Percentiles rank a stretch among this genome's conserved stretches.
phyloP scores from a whole-genome alignment of 768 basidiomycete genomes.

The Pleurotus eryngii region DNA sequence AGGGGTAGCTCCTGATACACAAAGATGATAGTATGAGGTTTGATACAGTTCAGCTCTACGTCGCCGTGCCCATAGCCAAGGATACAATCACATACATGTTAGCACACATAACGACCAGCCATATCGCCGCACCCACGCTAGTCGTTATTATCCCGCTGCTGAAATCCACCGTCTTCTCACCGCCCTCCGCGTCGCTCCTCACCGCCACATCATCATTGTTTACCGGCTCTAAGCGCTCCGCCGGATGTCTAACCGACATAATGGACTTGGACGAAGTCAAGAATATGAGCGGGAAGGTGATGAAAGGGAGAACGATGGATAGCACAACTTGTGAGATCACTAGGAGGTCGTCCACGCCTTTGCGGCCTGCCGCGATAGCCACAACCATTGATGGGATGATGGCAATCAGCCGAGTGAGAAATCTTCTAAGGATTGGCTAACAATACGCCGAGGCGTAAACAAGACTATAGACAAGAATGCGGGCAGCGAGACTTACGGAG shows the following conservation, averaged over 20 bases:
- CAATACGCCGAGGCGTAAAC: constrained; percentile 23
- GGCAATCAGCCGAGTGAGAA: constrained; percentile 77
- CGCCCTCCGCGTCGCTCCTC: not conserved
- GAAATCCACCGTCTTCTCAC: constrained; percentile 51
- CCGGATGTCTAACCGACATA: constrained; percentile 62
- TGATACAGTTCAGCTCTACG: too few relatives aligned
- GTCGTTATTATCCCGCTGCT: constrained; percentile 56
- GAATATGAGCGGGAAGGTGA: constrained; percentile 77
- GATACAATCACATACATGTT: constrained; percentile 75
- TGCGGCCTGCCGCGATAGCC: constrained; percentile 64
- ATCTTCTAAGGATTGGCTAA: constrained; percentile 73
- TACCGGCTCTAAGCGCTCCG: not conserved
- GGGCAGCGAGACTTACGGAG: constrained; percentile 29
- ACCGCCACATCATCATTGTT: not conserved
- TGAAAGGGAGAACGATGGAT: constrained; percentile 80
- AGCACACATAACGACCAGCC: constrained; percentile 63
- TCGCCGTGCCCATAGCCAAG: constrained; percentile 38
- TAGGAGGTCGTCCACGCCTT: constrained; percentile 75
- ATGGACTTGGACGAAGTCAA: constrained; percentile 68
- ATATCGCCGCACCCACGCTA: constrained; percentile 53
- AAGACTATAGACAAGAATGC: not conserved
- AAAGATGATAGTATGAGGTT: too few relatives aligned
- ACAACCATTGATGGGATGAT: constrained; percentile 82
- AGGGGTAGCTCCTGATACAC: too few relatives aligned
- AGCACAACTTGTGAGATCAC: constrained; percentile 84